These are phyloP conservation scores for Gastrolobium bilobum DNA, from an alignment of 306 rosid genomes.

Conservation along the genomic window DNA sequence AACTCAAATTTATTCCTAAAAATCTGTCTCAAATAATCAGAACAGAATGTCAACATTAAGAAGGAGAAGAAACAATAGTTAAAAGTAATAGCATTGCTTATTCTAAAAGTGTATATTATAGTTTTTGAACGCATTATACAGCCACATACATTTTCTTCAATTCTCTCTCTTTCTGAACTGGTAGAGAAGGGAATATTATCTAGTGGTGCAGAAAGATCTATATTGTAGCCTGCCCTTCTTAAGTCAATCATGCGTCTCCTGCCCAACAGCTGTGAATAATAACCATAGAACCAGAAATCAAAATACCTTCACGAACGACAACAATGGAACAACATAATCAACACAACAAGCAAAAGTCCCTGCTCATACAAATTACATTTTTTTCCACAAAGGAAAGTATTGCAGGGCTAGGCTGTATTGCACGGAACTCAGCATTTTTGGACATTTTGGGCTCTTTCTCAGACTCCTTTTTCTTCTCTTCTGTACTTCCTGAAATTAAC, in stretches of 20 bases:
- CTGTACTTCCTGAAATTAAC: constrained; percentile 64
- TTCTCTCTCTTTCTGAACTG: constrained; percentile 73
- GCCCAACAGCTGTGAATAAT: constrained; percentile 76
- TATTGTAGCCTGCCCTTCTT: constrained; percentile 89
- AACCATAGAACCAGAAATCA: constrained; percentile 44
- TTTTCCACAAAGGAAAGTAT: constrained; percentile 89
- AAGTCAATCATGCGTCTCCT: constrained; percentile 87
- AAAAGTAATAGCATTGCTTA: constrained; percentile 3
- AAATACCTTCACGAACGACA: constrained; percentile 24
- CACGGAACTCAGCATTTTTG: constrained; percentile 86
- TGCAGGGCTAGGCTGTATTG: constrained; percentile 89
- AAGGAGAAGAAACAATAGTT: neutral
- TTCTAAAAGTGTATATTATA: constrained; percentile 4
- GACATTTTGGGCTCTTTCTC: constrained; percentile 75
- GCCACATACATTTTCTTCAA: constrained; percentile 83
- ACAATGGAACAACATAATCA: constrained; percentile 26
- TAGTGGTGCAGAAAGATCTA: constrained; percentile 87
- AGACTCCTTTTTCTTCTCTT: constrained; percentile 59
- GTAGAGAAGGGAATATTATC: constrained; percentile 84
- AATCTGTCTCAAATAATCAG: constrained; percentile 58
- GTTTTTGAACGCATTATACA: constrained; percentile 34
- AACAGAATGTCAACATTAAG: constrained; percentile 29
- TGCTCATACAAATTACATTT: constrained; percentile 78
- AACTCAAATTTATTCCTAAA: constrained; percentile 84
- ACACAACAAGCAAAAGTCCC: constrained; percentile 50